Base-by-base conservation (phyloP, 148 eudicot species). In the Diospyros kaki region DNA sequence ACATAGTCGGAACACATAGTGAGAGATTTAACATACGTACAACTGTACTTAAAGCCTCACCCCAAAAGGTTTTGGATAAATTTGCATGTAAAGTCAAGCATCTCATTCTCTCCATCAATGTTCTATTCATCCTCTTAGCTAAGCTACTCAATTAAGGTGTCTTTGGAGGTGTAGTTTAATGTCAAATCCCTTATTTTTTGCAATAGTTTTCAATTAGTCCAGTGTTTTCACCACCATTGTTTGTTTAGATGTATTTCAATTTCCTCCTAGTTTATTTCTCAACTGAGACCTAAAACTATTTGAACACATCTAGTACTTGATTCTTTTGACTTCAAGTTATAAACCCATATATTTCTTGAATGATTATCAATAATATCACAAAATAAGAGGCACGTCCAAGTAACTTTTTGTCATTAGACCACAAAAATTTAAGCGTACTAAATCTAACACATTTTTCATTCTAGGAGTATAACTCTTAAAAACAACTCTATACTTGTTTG, bases 41-140 rank as follows among this genome's bases (percentile, higher is more conserved):
- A 69, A 38, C 2, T 1, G 13, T 69, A 18, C 72, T 52, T 60
- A 69, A 69, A n/a, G 72, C 59, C 43, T 69, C 59, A 69, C 72
- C 60, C 59, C 59, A 69, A 69, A 69, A 69, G 45, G 0, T 52
- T 69, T 10, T 69, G 5, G 43, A 44, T 58, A 68, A 68, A 13
- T 51, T 50, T 51, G 40, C 53, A 50, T 68, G 42, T 68, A 51
- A 68, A 68, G 50, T 11, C 58, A 68, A 17, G 41, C 58, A 68
- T 51, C 43, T 68, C 9, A 68, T 12, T 68, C 72, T 48, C 18
- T 68, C 72, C n/a, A 68, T n/a, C 58, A 68, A 50, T 14, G 58
- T 13, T 28, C 9, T 48, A 9, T 50, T 68, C 42, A 68, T 48
- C 7, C 0, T 7, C 17, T 68, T 2, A 6, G 72, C 71, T 54